Conservation (phyloP, 331 rosid genomes). For the Prunus yedoensis region DNA sequence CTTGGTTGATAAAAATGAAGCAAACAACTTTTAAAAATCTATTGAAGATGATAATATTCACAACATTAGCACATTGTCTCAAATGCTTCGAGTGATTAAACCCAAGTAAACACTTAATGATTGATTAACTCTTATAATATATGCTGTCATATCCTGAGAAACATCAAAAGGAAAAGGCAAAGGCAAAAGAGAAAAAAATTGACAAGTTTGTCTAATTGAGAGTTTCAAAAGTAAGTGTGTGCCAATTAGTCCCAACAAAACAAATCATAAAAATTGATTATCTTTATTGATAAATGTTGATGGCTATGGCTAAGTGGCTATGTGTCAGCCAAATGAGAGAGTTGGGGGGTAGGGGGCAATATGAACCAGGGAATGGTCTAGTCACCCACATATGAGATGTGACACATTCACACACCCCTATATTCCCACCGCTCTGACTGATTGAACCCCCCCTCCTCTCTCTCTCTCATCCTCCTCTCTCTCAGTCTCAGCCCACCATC, state of each 20-base stretch:
- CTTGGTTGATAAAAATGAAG: no score
- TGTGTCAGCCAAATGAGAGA: neutral
- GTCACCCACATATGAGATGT: neutral
- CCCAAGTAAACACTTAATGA: no score
- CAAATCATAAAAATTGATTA: neutral
- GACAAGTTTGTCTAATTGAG: no score
- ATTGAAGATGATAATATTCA: no score
- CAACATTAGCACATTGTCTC: no score
- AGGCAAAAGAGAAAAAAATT: neutral
- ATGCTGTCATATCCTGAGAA: neutral
- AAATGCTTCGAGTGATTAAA: no score
- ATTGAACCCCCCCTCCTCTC: neutral
- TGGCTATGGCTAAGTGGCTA: neutral
- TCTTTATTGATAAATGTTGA: neutral
- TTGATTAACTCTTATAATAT: no score
- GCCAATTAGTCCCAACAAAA: neutral
- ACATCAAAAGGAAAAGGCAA: neutral
- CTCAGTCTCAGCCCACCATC: neutral
- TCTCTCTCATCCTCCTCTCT: no score
- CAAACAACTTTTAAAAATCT: no score
- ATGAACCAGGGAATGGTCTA: conserved; percentile 8
- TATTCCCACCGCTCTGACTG: neutral
- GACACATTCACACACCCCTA: neutral
- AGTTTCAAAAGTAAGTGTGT: neutral
- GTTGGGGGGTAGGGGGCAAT: neutral